These are phyloP conservation scores for Rosa persica DNA, from an alignment of 306 rosid genomes.

Conservation along the genomic window DNA sequence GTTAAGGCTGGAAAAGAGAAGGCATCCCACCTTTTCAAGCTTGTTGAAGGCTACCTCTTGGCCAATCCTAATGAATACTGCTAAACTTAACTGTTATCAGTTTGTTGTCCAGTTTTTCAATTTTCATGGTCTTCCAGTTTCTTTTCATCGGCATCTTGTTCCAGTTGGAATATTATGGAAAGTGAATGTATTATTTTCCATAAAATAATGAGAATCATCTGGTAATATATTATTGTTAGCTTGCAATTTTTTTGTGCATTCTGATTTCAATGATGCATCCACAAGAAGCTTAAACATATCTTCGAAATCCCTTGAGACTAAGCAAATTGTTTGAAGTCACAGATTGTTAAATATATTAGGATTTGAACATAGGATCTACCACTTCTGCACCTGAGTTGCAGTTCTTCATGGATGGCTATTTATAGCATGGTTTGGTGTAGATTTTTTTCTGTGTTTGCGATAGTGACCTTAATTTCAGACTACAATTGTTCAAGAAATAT, in stretches of 20 bases:
- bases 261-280: background rate
- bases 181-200: background rate
- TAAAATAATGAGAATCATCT: background rate
- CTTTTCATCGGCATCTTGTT: background rate
- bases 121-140: background rate
- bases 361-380: background rate
- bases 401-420: background rate
- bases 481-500: background rate
- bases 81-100: slow-evolving; percentile 23
- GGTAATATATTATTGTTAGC: background rate
- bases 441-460: too few relatives aligned
- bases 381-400: background rate
- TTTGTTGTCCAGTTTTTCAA: background rate
- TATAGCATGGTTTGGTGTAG: background rate
- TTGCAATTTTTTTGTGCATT: too few relatives aligned
- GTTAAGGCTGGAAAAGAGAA: slow-evolving; percentile 32
- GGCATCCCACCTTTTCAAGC: slow-evolving; percentile 30
- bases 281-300: background rate
- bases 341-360: background rate
- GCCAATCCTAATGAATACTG: slow-evolving; percentile 37
- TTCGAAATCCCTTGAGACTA: too few relatives aligned
- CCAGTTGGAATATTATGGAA: background rate
- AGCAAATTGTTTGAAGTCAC: background rate
- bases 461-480: background rate
- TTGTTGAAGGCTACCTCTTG: slow-evolving; percentile 31